These are phyloP conservation scores for Takashimella koratensis DNA, from an alignment of 1,284 basidiomycete genomes.

Conservation along the genomic window DNA sequence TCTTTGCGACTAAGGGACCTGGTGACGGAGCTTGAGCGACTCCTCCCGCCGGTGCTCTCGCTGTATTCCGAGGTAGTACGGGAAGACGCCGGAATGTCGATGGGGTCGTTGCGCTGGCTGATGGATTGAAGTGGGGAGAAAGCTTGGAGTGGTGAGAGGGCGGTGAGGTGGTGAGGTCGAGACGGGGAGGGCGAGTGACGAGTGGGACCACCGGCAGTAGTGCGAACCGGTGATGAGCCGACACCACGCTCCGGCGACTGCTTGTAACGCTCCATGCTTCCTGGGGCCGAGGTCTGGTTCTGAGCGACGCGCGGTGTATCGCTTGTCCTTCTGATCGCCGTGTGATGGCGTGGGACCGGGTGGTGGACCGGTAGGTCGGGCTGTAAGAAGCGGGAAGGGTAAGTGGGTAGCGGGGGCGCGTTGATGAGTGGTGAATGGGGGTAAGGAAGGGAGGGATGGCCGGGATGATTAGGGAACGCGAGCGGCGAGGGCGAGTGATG, in stretches of 20 bases:
- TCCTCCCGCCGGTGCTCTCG: conserved; percentile 6
- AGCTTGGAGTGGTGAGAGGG: conserved; percentile 43
- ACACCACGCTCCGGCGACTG: background rate
- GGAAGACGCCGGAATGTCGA: background rate
- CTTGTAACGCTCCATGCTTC: background rate
- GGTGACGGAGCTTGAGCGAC: conserved; percentile 26
- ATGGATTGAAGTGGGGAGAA: conserved; percentile 37
- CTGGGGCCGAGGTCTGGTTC: background rate
- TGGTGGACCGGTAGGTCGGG: background rate
- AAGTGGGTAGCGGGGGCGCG: background rate
- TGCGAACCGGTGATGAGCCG: background rate
- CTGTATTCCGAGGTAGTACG: conserved; percentile 7
- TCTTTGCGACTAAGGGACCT: conserved; percentile 31
- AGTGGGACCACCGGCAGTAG: background rate
- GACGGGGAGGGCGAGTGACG: conserved; percentile 58
- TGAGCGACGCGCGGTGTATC: no score
- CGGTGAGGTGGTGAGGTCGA: conserved; percentile 28
- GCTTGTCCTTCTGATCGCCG: background rate
- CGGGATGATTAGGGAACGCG: background rate
- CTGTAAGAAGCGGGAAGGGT: background rate
- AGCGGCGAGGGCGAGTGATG: background rate
- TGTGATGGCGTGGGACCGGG: background rate
- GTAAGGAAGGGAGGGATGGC: background rate
- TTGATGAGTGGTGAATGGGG: background rate
- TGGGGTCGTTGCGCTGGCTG: background rate